Percentiles rank a stretch among this genome's conserved stretches.
phyloP scores from a whole-genome alignment of 2,329 filamentous ascomycete species.

The Diaporthe batatas region DNA sequence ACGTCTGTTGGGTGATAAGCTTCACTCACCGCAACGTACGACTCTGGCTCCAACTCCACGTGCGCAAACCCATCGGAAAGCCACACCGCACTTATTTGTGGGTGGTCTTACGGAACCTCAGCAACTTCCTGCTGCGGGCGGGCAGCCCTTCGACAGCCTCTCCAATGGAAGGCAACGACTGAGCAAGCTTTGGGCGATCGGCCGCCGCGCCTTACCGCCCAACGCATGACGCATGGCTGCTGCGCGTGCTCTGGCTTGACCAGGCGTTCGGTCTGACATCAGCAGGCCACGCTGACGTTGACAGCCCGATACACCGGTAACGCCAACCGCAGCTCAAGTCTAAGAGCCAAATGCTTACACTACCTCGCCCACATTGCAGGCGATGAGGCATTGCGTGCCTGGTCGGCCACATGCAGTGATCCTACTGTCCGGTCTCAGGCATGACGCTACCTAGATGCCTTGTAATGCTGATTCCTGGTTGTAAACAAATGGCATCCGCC shows the following conservation, averaged over 20 bases:
- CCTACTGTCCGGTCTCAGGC: background rate
- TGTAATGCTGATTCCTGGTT: too few species aligned
- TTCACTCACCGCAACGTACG: too few species aligned
- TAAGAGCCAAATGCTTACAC: conserved; percentile 8
- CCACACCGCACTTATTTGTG: background rate
- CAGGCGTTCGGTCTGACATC: conserved; percentile 18
- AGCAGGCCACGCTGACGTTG: conserved; percentile 13
- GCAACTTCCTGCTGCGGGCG: background rate
- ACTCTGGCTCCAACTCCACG: background rate
- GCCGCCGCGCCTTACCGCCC: background rate
- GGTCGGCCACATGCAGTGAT: background rate
- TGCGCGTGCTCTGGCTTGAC: conserved; percentile 30
- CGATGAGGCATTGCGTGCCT: conserved; percentile 7
- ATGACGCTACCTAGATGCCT: too few species aligned
- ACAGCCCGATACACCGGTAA: background rate
- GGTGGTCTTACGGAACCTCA: conserved; percentile 7
- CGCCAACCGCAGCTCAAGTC: too few species aligned
- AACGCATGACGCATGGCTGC: conserved; percentile 9
- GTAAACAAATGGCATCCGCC: background rate
- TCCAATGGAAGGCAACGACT: background rate
- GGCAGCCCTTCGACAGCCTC: background rate
- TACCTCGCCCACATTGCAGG: background rate
- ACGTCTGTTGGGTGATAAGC: too few species aligned
- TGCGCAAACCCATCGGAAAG: too few species aligned
- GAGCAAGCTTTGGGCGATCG: background rate